phyloP scores from a whole-genome alignment of 768 basidiomycete genomes.

The Boletales sp. region DNA sequence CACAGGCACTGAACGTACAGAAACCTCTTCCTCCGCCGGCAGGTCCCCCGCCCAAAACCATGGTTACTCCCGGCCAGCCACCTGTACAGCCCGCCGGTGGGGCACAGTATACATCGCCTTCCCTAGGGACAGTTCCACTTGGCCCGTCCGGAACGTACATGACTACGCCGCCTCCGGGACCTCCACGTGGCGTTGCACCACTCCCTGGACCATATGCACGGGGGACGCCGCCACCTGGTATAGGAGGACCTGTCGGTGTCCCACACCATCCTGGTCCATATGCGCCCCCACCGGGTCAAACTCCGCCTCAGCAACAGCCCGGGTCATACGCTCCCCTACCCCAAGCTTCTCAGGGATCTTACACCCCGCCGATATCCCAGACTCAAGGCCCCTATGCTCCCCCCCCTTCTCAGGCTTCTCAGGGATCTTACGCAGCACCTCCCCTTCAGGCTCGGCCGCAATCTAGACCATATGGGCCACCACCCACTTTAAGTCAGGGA shows the following conservation, averaged over 20 bases:
- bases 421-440: slow-evolving; percentile 21
- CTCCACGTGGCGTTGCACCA: slow-evolving; percentile 27
- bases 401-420: slow-evolving; percentile 19
- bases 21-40: slow-evolving; percentile 37
- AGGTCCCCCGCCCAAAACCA: slow-evolving; percentile 31
- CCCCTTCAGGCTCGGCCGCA: slow-evolving; percentile 14
- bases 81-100: slow-evolving; percentile 39
- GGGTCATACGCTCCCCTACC: slow-evolving; percentile 22
- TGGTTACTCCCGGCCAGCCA: slow-evolving; percentile 26
- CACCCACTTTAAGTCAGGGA: slow-evolving; percentile 18
- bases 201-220: slow-evolving; percentile 35
- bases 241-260: slow-evolving; percentile 20
- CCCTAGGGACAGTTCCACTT: slow-evolving; percentile 24
- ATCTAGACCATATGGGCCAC: slow-evolving; percentile 27
- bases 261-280: slow-evolving; percentile 30
- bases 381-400: slow-evolving; percentile 12
- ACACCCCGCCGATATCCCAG: slow-evolving; percentile 30
- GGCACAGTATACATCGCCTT: slow-evolving; percentile 30
- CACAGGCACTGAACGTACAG: slow-evolving; percentile 49
- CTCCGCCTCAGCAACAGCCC: slow-evolving; percentile 17
- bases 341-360: slow-evolving; percentile 26
- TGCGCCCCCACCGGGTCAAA: slow-evolving; percentile 18
- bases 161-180: slow-evolving; percentile 42
- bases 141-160: slow-evolving; percentile 35
- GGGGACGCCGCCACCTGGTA: slow-evolving; percentile 41